These are phyloP conservation scores for Stagonosporopsis chrysanthemi DNA, from an alignment of 2,329 filamentous ascomycete species.

Conservation along the genomic window DNA sequence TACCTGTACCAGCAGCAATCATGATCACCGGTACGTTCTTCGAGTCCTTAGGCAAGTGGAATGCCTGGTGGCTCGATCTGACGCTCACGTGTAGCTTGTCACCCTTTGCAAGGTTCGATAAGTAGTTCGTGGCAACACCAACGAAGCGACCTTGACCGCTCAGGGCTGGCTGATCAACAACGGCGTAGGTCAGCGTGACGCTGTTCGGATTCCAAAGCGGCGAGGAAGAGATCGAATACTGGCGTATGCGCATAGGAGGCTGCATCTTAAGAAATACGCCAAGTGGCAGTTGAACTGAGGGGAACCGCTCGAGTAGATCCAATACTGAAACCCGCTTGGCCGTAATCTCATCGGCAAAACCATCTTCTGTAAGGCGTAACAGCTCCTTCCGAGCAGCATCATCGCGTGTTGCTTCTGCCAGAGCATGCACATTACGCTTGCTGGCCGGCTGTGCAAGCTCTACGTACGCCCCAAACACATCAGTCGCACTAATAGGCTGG, in stretches of 20 bases:
- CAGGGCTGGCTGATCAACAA: conserved; percentile 65
- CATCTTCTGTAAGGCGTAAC: conserved; percentile 54
- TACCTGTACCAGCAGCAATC: conserved; percentile 47
- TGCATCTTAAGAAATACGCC: conserved; percentile 74
- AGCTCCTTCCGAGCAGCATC: conserved; percentile 60
- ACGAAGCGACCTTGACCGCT: conserved; percentile 54
- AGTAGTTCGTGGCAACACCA: conserved; percentile 55
- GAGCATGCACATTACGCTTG: conserved; percentile 64
- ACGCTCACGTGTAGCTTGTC: conserved; percentile 55
- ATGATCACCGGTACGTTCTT: conserved; percentile 53
- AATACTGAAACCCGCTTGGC: conserved; percentile 69
- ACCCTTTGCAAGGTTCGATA: conserved; percentile 50
- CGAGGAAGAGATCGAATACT: conserved; percentile 82
- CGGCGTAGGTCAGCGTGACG: conserved; percentile 72
- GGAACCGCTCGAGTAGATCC: conserved; percentile 72
- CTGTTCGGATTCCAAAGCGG: conserved; percentile 65
- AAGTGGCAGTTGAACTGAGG: conserved; percentile 66
- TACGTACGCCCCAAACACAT: conserved; percentile 73
- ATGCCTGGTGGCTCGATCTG: conserved; percentile 51
- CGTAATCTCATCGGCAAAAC: conserved; percentile 49
- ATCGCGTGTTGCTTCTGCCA: conserved; percentile 60
- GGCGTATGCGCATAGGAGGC: conserved; percentile 78
- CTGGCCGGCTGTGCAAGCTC: conserved; percentile 77
- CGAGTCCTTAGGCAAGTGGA: conserved; percentile 54
- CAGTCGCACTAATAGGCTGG: conserved; percentile 66